Percentiles rank a stretch among this genome's conserved stretches.
phyloP scores from a whole-genome alignment of 345 rosid genomes.

The Lumnitzera racemosa region DNA sequence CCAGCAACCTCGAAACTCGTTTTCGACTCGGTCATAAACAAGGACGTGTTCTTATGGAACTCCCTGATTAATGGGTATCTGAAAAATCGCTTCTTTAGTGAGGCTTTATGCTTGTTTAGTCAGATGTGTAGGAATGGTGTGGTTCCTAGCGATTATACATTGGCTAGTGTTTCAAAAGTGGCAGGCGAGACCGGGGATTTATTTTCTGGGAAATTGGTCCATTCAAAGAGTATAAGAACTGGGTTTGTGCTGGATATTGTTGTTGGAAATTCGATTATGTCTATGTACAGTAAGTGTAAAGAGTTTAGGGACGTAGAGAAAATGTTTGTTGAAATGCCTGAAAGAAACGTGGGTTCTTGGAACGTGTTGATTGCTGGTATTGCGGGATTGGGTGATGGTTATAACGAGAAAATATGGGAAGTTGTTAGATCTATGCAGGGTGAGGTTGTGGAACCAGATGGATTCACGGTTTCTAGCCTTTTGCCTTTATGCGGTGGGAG shows the following conservation, averaged over 20 bases:
- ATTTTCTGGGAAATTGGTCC: slow-evolving; percentile 34
- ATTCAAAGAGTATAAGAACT: slow-evolving; percentile 29
- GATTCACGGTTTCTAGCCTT: slow-evolving; percentile 46
- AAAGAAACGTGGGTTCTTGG: slow-evolving; percentile 39
- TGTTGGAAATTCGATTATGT: slow-evolving; percentile 52
- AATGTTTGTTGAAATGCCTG: slow-evolving; percentile 49
- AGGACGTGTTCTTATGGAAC: slow-evolving; percentile 39
- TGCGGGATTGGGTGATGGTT: slow-evolving; percentile 13
- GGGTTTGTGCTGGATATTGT: slow-evolving; percentile 34
- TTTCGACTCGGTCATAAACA: slow-evolving; percentile 27
- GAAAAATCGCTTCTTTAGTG: slow-evolving; percentile 20
- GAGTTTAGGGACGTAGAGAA: slow-evolving; percentile 18
- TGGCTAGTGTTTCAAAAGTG: slow-evolving; percentile 34
- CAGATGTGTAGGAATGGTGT: slow-evolving; percentile 27
- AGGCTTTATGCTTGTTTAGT: slow-evolving; percentile 34
- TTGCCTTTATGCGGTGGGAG: slow-evolving; percentile 32
- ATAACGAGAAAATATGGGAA: slow-evolving; percentile 15
- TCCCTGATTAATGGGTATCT: slow-evolving; percentile 49
- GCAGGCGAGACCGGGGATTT: slow-evolving; percentile 34
- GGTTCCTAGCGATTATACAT: slow-evolving; percentile 43
- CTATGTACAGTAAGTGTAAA: slow-evolving; percentile 45
- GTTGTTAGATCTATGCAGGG: slow-evolving; percentile 25
- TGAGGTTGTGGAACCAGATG: slow-evolving; percentile 45
- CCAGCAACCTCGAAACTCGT: slow-evolving; percentile 27
- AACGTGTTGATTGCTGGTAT: slow-evolving; percentile 32